These are phyloP conservation scores for Leccinum disarticulatum DNA, from an alignment of 768 basidiomycete genomes.

Conservation along the genomic window DNA sequence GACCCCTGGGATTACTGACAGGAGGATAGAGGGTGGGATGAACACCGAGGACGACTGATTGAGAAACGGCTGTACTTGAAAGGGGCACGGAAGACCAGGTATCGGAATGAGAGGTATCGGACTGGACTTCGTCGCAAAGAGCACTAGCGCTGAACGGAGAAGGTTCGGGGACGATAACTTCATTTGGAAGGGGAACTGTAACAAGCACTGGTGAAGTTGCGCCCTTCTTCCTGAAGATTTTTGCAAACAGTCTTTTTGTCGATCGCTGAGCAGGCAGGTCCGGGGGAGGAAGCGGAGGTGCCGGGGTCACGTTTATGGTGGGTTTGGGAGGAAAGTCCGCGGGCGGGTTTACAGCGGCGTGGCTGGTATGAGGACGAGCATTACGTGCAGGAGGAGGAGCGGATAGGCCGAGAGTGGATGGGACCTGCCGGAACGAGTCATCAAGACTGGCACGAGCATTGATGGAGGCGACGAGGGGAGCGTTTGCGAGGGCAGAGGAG, in stretches of 20 bases:
- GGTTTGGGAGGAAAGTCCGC: slow-evolving; percentile 5
- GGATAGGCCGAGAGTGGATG: slow-evolving; percentile 1
- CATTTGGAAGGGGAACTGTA: slow-evolving; percentile 29
- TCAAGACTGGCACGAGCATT: slow-evolving; percentile 34
- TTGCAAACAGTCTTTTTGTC: slow-evolving; percentile 62
- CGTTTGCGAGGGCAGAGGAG: slow-evolving; percentile 25
- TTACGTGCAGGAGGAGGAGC: slow-evolving; percentile 16
- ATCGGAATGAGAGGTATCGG: slow-evolving; percentile 17
- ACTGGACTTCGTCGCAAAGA: slow-evolving; percentile 18
- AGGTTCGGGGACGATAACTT: slow-evolving; percentile 17
- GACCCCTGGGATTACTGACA: slow-evolving; percentile 34
- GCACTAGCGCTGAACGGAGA: slow-evolving; percentile 11
- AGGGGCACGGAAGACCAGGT: slow-evolving; percentile 10
- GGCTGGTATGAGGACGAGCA: slow-evolving; percentile 1
- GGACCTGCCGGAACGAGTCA: slow-evolving; percentile 18
- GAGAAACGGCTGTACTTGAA: slow-evolving; percentile 26
- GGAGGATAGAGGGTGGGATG: slow-evolving; percentile 63
- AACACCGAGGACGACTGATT: slow-evolving; percentile 61
- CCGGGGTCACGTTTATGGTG: slow-evolving; percentile 16
- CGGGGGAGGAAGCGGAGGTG: slow-evolving; percentile 15
- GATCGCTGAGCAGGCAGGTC: slow-evolving; percentile 37
- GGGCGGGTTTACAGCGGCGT: background rate
- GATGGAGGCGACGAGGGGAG: slow-evolving; percentile 9
- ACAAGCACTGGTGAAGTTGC: slow-evolving; percentile 18
- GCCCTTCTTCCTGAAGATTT: slow-evolving; percentile 64